Conservation (phyloP, 2,329 filamentous ascomycete genomes). For the Botryotinia narcissicola region DNA sequence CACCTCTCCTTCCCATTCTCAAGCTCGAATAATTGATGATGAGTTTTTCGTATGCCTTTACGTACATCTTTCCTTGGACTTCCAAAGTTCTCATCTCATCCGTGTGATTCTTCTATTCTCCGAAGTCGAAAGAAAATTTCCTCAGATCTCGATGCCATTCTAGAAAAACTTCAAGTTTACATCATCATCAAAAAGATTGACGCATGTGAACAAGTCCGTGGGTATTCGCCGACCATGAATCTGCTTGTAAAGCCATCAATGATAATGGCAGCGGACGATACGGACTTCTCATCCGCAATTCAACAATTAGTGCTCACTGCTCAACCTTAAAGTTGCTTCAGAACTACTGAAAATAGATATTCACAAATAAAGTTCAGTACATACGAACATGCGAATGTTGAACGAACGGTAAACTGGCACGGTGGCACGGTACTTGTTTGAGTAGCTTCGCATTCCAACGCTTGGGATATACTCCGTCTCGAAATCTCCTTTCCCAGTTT, state of each 20-base stretch:
- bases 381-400: not conserved
- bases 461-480: conserved; percentile 3
- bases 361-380: not conserved
- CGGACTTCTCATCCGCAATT: not conserved
- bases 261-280: not conserved
- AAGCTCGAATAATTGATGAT: not conserved
- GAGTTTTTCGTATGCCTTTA: not conserved
- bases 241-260: not conserved
- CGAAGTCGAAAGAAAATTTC: not conserved
- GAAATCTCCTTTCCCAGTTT: not conserved
- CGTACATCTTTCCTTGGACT: not conserved
- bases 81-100: not conserved
- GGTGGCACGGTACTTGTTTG: not conserved
- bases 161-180: not conserved
- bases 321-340: not conserved
- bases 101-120: not conserved
- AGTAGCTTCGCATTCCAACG: not conserved
- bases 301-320: not conserved
- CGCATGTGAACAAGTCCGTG: not conserved
- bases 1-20: not conserved
- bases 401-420: not conserved
- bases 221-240: not conserved
- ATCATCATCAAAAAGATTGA: not conserved
- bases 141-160: not conserved
- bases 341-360: conserved; percentile 1